These are phyloP conservation scores for Nephelium lappaceum DNA, from an alignment of 345 rosid genomes.

Conservation along the genomic window DNA sequence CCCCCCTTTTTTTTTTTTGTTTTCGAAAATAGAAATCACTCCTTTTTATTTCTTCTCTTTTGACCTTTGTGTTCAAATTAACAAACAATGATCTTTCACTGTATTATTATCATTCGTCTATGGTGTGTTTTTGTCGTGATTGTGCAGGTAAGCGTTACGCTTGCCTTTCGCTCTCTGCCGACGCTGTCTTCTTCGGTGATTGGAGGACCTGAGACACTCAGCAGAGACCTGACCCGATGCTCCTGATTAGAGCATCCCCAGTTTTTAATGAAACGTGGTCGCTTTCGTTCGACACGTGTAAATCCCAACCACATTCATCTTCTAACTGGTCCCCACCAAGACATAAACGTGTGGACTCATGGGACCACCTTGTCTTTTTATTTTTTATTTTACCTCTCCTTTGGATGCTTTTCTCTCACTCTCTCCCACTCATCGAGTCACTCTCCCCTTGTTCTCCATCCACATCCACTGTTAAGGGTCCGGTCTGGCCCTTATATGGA, in stretches of 20 bases:
- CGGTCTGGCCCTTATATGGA: background rate
- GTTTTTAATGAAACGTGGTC: slow-evolving; percentile 26
- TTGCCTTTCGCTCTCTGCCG: slow-evolving; percentile 34
- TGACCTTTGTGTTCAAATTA: background rate
- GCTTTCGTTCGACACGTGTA: slow-evolving; percentile 25
- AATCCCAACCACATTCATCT: background rate
- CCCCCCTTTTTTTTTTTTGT: background rate
- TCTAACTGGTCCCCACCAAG: slow-evolving; percentile 22
- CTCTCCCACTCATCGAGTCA: background rate
- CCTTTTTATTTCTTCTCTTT: too few species aligned
- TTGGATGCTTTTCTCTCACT: slow-evolving; percentile 21
- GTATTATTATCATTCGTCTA: background rate
- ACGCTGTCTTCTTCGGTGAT: slow-evolving; percentile 39
- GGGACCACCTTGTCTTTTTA: slow-evolving; percentile 24
- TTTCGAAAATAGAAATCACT: too few species aligned
- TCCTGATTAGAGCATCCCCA: background rate
- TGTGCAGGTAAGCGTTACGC: slow-evolving; percentile 18
- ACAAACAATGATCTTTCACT: background rate
- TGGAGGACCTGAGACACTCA: too few species aligned
- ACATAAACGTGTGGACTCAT: slow-evolving; percentile 18
- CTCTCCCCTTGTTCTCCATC: background rate
- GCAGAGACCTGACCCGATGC: too few species aligned
- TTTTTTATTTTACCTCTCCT: slow-evolving; percentile 1
- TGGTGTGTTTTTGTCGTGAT: slow-evolving; percentile 19
- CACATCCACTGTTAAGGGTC: background rate